Evolutionary conservation across 352 stramenopile genomes (phyloP).

Genomic region (Globisporangium paroecandrum): DNA sequence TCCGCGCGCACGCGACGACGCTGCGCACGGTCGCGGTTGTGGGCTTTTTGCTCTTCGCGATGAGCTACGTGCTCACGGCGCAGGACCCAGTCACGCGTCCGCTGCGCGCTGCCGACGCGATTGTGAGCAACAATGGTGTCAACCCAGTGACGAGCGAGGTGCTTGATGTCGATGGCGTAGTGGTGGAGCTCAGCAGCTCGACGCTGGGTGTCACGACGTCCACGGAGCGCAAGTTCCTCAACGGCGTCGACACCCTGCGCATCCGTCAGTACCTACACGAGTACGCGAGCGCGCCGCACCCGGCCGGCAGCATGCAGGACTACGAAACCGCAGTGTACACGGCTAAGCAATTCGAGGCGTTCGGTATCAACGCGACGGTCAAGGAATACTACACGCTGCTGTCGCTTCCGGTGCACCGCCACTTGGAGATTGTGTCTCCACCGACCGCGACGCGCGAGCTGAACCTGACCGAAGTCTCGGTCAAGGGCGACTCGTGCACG

Average conservation of each 20-base stretch:
- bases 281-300: conserved; percentile 48
- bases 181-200: background rate
- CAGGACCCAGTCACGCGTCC: conserved; percentile 5
- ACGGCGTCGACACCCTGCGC: conserved; percentile 23
- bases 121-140: background rate
- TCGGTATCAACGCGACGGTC: conserved; percentile 62
- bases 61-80: conserved; percentile 26
- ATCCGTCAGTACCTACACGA: conserved; percentile 43
- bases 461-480: conserved; percentile 56
- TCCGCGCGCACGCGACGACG: conserved; percentile 8
- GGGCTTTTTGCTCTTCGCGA: conserved; percentile 30
- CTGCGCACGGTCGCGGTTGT: conserved; percentile 26
- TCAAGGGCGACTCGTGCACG: conserved; percentile 67
- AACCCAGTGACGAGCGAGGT: background rate
- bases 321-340: conserved; percentile 64
- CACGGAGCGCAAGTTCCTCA: conserved; percentile 21
- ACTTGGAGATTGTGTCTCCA: conserved; percentile 45
- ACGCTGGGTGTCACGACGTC: background rate
- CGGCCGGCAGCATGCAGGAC: conserved; percentile 43
- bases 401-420: conserved; percentile 52
- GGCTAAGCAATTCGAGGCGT: conserved; percentile 45
- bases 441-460: conserved; percentile 22
- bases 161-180: background rate
- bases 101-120: background rate
- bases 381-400: conserved; percentile 68